These are phyloP conservation scores for Neurospora sp. DNA, from an alignment of 495 filamentous ascomycete species.

Conservation along the genomic window DNA sequence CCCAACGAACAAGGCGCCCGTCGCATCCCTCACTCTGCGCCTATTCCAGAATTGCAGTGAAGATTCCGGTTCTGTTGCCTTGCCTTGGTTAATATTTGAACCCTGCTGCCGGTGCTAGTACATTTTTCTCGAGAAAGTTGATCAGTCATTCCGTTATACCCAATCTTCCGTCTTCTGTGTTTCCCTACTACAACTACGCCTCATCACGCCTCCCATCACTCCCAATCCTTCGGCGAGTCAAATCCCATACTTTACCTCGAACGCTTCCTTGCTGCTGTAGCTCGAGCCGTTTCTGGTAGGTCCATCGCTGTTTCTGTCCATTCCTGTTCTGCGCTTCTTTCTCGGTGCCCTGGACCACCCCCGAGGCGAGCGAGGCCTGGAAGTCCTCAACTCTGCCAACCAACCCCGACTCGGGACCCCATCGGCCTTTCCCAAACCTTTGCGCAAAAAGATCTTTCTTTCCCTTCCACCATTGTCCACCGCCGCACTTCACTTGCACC, in stretches of 20 bases:
- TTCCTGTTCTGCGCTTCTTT: neutral
- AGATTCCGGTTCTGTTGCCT: neutral
- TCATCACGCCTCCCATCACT: neutral
- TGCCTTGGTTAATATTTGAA: neutral
- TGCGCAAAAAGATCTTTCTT: neutral
- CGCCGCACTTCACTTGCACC: neutral
- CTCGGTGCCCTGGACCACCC: neutral
- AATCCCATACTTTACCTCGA: neutral
- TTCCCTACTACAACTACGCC: neutral
- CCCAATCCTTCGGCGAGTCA: neutral
- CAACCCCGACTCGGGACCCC: neutral
- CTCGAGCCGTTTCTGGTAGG: neutral
- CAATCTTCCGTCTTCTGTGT: neutral
- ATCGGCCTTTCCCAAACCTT: neutral
- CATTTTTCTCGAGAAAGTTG: neutral
- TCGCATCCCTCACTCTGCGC: neutral
- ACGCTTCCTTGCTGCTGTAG: neutral
- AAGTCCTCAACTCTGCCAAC: neutral
- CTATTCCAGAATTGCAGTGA: neutral
- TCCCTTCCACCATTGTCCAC: neutral
- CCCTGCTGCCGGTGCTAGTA: neutral
- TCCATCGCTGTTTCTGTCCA: neutral
- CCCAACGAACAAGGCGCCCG: neutral
- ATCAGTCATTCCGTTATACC: neutral
- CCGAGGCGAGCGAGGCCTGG: neutral